phyloP scores from a whole-genome alignment of 441 rosid species.

The Eutrema salsugineum region DNA sequence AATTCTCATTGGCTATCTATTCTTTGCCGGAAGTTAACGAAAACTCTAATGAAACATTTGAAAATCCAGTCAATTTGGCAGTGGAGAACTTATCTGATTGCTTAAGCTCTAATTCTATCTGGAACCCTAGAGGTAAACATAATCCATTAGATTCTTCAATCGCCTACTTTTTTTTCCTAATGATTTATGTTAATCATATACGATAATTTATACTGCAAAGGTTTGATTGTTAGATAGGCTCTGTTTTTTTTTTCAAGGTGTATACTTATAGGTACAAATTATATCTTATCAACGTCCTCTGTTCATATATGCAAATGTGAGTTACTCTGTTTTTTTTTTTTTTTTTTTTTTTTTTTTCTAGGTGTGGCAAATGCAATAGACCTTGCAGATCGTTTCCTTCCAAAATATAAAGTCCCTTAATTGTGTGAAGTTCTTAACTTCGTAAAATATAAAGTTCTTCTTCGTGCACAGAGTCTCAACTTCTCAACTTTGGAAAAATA shows the following conservation, averaged over 20 bases:
- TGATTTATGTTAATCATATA: not conserved
- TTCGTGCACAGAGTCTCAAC: no score
- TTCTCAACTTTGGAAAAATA: no score
- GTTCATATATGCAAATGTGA: not conserved
- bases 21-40: constrained; percentile 40
- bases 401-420: constrained; percentile 66
- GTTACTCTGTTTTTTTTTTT: not conserved
- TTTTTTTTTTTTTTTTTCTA: constrained; percentile 20
- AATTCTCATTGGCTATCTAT: not conserved
- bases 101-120: constrained; percentile 26
- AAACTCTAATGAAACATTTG: constrained; percentile 6
- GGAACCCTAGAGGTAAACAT: constrained; percentile 61
- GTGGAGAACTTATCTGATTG: constrained; percentile 21
- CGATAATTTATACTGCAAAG: no score
- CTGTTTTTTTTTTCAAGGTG: no score
- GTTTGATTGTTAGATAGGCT: no score
- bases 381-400: constrained; percentile 79
- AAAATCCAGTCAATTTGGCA: constrained; percentile 14
- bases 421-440: constrained; percentile 38
- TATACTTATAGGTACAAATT: constrained; percentile 63
- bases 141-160: not conserved
- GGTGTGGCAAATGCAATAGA: constrained; percentile 89
- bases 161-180: not conserved
- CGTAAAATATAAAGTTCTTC: no score
- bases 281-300: not conserved